These are phyloP conservation scores for Phyllosticta citribraziliensis DNA, from an alignment of 2,329 filamentous ascomycete genomes.

Conservation along the genomic window DNA sequence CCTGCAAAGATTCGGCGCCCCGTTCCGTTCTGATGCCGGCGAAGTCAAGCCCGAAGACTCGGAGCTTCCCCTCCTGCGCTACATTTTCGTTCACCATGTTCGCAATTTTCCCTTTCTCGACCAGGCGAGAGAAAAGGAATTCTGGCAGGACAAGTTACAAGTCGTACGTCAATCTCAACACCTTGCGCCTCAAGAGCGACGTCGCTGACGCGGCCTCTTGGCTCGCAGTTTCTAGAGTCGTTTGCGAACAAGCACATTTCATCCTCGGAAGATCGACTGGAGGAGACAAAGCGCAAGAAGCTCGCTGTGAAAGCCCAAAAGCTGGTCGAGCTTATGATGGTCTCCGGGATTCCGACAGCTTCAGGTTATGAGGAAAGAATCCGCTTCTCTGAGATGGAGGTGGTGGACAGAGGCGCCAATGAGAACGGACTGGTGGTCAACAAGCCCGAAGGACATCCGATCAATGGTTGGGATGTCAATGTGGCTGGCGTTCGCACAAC, in stretches of 20 bases:
- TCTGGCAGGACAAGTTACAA: conserved; percentile 98
- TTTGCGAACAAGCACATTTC: conserved; percentile 97
- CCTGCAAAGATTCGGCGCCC: conserved; percentile 86
- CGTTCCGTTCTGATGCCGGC: conserved; percentile 84
- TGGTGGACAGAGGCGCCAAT: conserved; percentile 86
- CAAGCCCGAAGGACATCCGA: conserved; percentile 78
- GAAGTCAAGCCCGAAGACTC: conserved; percentile 91
- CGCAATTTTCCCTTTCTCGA: conserved; percentile 97
- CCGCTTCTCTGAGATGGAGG: conserved; percentile 91
- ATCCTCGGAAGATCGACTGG: conserved; percentile 87
- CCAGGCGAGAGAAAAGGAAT: conserved; percentile 95
- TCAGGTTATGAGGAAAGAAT: conserved; percentile 97
- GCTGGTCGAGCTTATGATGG: conserved; percentile 98
- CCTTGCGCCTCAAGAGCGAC: conserved; percentile 2
- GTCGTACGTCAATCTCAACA: conserved; percentile 50
- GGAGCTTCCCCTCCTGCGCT: conserved; percentile 83
- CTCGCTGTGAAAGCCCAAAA: conserved; percentile 89
- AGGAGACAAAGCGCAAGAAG: conserved; percentile 92
- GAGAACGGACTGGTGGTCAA: conserved; percentile 82
- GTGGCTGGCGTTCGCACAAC: conserved; percentile 78
- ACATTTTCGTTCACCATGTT: conserved; percentile 96
- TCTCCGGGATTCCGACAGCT: conserved; percentile 88
- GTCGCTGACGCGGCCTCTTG: neutral
- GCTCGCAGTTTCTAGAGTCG: conserved; percentile 74
- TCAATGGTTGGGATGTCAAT: conserved; percentile 97